Percentiles rank a stretch among this genome's conserved stretches.
Conservation (phyloP, 1,139 yeast species). For the Scheffersomyces insectosa region DNA sequence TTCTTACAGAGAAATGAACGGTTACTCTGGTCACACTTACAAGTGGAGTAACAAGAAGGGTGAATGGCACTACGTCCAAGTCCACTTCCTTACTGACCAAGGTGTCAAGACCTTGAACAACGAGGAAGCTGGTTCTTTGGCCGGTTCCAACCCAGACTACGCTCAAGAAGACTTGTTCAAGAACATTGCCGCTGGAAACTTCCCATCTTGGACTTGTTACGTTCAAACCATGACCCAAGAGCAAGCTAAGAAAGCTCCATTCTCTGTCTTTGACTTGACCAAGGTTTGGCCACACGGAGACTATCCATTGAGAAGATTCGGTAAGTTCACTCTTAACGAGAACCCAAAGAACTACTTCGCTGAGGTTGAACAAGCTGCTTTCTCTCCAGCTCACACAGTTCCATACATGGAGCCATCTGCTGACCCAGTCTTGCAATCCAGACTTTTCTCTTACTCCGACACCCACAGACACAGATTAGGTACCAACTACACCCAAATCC, state of each 20-base stretch:
- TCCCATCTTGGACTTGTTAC: slow-evolving; percentile 66
- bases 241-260: slow-evolving; percentile 60
- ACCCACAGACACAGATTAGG: slow-evolving; percentile 72
- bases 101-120: slow-evolving; percentile 59
- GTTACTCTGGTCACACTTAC: slow-evolving; percentile 76
- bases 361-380: slow-evolving; percentile 81
- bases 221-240: slow-evolving; percentile 74
- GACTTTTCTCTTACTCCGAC: slow-evolving; percentile 84
- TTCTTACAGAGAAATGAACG: slow-evolving; percentile 65
- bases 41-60: slow-evolving; percentile 69
- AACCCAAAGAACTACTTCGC: slow-evolving; percentile 80
- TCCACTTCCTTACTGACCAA: slow-evolving; percentile 62
- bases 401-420: slow-evolving; percentile 85
- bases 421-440: slow-evolving; percentile 83
- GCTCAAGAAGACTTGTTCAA: slow-evolving; percentile 59
- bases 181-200: slow-evolving; percentile 58
- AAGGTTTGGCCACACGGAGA: slow-evolving; percentile 81
- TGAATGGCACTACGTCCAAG: slow-evolving; percentile 65
- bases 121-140: slow-evolving; percentile 57
- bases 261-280: slow-evolving; percentile 68
- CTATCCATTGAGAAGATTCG: slow-evolving; percentile 74
- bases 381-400: slow-evolving; percentile 80
- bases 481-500: slow-evolving; percentile 68
- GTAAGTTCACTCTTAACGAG: slow-evolving; percentile 66
- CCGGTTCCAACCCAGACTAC: slow-evolving; percentile 65